Evolutionary conservation across 177 flowering plant genomes (phyloP).

Genomic region (Vitis hybrid): DNA sequence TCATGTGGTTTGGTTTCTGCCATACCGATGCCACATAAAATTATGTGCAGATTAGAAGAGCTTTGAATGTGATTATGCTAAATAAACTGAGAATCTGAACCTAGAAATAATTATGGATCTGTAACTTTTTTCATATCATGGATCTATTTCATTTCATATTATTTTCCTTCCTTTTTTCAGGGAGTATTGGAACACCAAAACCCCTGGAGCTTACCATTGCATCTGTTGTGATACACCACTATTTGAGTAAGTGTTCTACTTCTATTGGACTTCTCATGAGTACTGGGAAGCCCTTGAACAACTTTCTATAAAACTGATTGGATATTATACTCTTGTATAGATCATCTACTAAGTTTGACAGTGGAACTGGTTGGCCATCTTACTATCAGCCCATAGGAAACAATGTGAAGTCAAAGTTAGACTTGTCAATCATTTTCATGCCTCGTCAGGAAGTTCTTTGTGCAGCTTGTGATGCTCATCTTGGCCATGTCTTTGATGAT

Average conservation of each 20-base stretch:
- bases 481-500: conserved; percentile 92
- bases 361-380: conserved; percentile 98
- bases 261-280: neutral
- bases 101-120: neutral
- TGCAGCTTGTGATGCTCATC: conserved; percentile 78
- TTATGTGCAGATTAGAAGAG: too few species aligned
- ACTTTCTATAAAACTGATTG: neutral
- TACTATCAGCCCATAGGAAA: conserved; percentile 72
- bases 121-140: neutral
- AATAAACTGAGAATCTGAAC: neutral
- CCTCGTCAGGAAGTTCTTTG: conserved; percentile 90
- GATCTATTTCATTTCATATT: neutral
- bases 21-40: too few species aligned
- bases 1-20: neutral
- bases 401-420: conserved; percentile 81
- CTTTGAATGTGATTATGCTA: neutral
- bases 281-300: neutral
- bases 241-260: conserved; percentile 56
- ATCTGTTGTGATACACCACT: conserved; percentile 86
- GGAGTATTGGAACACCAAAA: conserved; percentile 85
- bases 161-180: conserved; percentile 29
- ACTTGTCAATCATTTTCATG: conserved; percentile 88
- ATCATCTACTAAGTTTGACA: conserved; percentile 91
- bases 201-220: conserved; percentile 81
- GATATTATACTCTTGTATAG: conserved; percentile 30